Evolutionary conservation across 208 protist genomes (phyloP), one percentile per base, ranked within the genome.

Genomic region (Wallacemonas sp.): DNA sequence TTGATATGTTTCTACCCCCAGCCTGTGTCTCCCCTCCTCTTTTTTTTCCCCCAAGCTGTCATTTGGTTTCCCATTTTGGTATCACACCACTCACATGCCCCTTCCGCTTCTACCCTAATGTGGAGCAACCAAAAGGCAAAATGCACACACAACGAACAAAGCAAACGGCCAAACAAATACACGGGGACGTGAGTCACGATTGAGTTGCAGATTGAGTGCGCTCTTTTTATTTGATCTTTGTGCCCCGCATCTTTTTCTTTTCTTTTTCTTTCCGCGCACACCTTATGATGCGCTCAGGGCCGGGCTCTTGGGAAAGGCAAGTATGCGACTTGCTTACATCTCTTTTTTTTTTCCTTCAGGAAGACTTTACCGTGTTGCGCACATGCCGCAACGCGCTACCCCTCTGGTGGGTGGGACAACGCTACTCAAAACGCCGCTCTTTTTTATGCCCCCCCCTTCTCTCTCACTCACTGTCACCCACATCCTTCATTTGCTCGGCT

Each of bases 11-110:
- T 41, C 19, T 22, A n/a, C n/a, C n/a, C n/a, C n/a, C n/a, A n/a
- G n/a, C n/a, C n/a, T 3, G n/a, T 14, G 5, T 19, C 19, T 67
- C 2, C 36, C 55, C 45, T 17, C 42, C 21, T 14, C 15, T 65
- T 36, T 56, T 72, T 66, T 41, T 51, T 72, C 19, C 17, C 36
- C 11, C 38, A n/a, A n/a, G n/a, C n/a, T n/a, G n/a, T n/a, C n/a
- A n/a, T n/a, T n/a, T n/a, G n/a, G n/a, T 56, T 64, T 64, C 30
- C 11, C 3, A 2, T 42, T n/a, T 45, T n/a, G n/a, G n/a, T 62
- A 62, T 27, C 22, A 26, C 17, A 42, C 62, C 19, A 12, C 44
- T 31, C 31, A n/a, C 61, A 24, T 21, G 2, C 30, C 31, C 55
- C 34, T 14, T 9, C 14, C 24, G 54, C 22, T 56, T 62, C 36